Percentiles rank a stretch among this genome's conserved stretches.
phyloP scores from a whole-genome alignment of 345 rosid species.

The Rhodomyrtus tomentosa region DNA sequence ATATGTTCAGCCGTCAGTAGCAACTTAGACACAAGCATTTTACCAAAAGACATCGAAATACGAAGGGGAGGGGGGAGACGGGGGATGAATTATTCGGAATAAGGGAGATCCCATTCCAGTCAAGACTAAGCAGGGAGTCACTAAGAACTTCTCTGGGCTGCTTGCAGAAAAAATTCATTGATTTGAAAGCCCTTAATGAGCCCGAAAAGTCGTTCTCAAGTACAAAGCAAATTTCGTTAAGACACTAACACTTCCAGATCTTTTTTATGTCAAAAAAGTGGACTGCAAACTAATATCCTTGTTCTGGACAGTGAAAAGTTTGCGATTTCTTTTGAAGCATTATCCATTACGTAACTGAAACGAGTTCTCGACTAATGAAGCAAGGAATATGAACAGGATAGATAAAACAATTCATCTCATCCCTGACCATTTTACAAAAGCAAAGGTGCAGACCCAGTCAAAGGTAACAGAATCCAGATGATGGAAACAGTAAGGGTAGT shows the following conservation, averaged over 20 bases:
- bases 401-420: background rate
- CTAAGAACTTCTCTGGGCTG: background rate
- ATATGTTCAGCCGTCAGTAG: background rate
- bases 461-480: background rate
- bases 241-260: background rate
- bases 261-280: background rate
- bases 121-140: background rate
- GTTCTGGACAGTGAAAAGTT: background rate
- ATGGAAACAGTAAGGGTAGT: background rate
- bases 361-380: background rate
- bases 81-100: background rate
- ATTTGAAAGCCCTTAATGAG: background rate
- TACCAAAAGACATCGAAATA: too few relatives aligned
- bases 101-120: background rate
- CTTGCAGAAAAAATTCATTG: background rate
- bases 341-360: background rate
- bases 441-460: background rate
- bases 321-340: background rate
- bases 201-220: background rate
- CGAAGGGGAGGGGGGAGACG: too few relatives aligned
- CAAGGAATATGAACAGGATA: background rate
- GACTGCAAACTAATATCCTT: background rate
- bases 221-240: background rate
- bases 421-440: background rate
- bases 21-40: background rate